These are phyloP conservation scores for Penicillium sp. DNA, from an alignment of 2,329 filamentous ascomycete genomes.

Conservation along the genomic window DNA sequence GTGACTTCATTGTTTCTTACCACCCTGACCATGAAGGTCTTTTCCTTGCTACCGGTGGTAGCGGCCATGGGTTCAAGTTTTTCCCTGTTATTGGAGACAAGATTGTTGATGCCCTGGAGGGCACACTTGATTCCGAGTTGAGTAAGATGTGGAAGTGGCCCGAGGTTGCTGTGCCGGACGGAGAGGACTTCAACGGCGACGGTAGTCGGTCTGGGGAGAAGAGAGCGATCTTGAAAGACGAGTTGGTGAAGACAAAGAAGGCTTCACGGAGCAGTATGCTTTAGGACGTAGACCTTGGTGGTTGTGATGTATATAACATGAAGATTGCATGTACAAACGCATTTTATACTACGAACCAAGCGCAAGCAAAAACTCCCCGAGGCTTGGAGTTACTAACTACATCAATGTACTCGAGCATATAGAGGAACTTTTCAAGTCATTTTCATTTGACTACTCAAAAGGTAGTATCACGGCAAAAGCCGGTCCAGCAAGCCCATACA, in stretches of 20 bases:
- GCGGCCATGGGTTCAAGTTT: conserved; percentile 56
- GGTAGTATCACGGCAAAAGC: conserved; percentile 17
- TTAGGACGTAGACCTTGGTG: conserved; percentile 7
- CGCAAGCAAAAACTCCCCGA: background rate
- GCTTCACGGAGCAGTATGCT: conserved; percentile 22
- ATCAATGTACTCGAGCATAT: background rate
- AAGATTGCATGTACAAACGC: background rate
- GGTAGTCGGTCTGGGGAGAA: conserved; percentile 39
- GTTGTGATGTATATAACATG: background rate
- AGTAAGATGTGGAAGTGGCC: conserved; percentile 45
- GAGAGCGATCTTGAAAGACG: conserved; percentile 37
- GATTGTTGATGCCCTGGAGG: conserved; percentile 48
- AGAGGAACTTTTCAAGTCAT: background rate
- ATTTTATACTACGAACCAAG: background rate
- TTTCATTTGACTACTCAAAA: conserved; percentile 15
- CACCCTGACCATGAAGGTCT: conserved; percentile 58
- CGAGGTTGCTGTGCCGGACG: conserved; percentile 17
- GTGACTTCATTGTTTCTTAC: conserved; percentile 68
- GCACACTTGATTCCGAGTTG: conserved; percentile 42
- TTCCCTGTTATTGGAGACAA: conserved; percentile 54
- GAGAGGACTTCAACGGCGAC: conserved; percentile 32
- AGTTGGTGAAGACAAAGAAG: conserved; percentile 36
- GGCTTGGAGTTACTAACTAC: background rate
- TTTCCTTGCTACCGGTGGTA: conserved; percentile 53
- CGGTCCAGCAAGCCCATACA: conserved; percentile 8